Evolutionary conservation across 1,139 yeast species (phyloP).

Genomic region (Taiozyma sp.): DNA sequence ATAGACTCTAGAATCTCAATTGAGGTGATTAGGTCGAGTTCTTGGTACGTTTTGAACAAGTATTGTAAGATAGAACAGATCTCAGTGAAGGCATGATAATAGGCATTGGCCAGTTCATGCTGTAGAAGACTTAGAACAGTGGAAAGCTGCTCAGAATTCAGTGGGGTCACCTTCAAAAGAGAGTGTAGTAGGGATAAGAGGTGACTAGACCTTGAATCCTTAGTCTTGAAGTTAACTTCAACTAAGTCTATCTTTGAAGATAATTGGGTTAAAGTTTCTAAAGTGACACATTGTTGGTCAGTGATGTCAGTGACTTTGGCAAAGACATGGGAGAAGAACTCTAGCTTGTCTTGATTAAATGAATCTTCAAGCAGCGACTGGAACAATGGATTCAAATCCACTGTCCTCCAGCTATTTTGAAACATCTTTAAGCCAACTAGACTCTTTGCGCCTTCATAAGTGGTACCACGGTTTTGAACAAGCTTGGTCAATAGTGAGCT

Average conservation of each 20-base stretch:
- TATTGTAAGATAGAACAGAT: slow-evolving; percentile 23
- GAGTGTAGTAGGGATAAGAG: slow-evolving; percentile 8
- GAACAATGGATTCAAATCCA: slow-evolving; percentile 18
- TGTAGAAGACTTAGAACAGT: slow-evolving; percentile 3
- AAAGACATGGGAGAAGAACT: slow-evolving; percentile 26
- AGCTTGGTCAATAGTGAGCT: slow-evolving; percentile 23
- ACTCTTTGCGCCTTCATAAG: slow-evolving; percentile 18
- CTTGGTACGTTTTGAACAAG: slow-evolving; percentile 19
- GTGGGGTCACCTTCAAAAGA: slow-evolving; percentile 12
- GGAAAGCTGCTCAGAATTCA: slow-evolving; percentile 4
- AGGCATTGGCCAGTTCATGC: slow-evolving; percentile 2
- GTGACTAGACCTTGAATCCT: slow-evolving; percentile 13
- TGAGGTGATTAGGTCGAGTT: slow-evolving; percentile 13
- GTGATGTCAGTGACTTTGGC: slow-evolving; percentile 15
- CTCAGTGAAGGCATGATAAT: slow-evolving; percentile 2
- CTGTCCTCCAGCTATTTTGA: slow-evolving; percentile 22
- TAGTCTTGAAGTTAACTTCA: slow-evolving; percentile 12
- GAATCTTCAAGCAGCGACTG: slow-evolving; percentile 11
- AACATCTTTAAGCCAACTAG: slow-evolving; percentile 19
- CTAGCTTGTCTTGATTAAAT: slow-evolving; percentile 25
- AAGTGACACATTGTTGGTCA: slow-evolving; percentile 9
- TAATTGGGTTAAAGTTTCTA: slow-evolving; percentile 7
- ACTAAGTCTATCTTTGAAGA: background rate
- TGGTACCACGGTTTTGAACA: slow-evolving; percentile 17
- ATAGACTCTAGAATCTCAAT: slow-evolving; percentile 35